Percentiles rank a stretch among this genome's conserved stretches.
phyloP scores from a whole-genome alignment of 2,329 filamentous ascomycete genomes.

The Penicillium fuscoglaucum region DNA sequence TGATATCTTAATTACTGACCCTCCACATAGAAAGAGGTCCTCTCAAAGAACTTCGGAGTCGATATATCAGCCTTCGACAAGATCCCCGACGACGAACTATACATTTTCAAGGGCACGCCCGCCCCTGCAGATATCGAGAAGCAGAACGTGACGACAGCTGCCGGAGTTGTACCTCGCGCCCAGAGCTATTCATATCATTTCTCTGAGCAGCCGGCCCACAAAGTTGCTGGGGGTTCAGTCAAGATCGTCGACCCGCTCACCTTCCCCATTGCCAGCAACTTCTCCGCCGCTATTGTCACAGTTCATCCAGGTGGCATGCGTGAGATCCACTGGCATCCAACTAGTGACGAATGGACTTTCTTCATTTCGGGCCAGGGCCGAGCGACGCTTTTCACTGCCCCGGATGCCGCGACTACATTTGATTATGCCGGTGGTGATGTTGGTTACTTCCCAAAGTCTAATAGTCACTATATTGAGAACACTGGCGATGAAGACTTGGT shows the following conservation, averaged over 20 bases:
- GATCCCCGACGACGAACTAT: conserved; percentile 66
- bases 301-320: conserved; percentile 71
- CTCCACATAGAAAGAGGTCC: conserved; percentile 44
- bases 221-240: conserved; percentile 68
- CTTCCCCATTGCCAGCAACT: conserved; percentile 71
- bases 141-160: conserved; percentile 60
- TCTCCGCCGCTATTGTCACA: conserved; percentile 70
- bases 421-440: conserved; percentile 75
- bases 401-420: conserved; percentile 70
- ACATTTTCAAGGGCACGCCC: conserved; percentile 72
- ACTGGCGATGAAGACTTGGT: conserved; percentile 70
- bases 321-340: conserved; percentile 82
- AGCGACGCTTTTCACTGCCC: conserved; percentile 71
- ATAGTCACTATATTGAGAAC: conserved; percentile 81
- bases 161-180: conserved; percentile 66
- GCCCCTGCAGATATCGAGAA: conserved; percentile 64
- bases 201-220: conserved; percentile 66
- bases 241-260: conserved; percentile 75
- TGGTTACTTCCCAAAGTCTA: conserved; percentile 73
- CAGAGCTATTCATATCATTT: conserved; percentile 69
- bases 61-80: conserved; percentile 57
- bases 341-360: conserved; percentile 78
- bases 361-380: conserved; percentile 71
- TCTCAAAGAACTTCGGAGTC: conserved; percentile 57
- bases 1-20: neutral